Evolutionary conservation across 768 basidiomycete species (phyloP), one percentile per base, ranked within the genome.

Genomic region (Lyophyllum decastes): DNA sequence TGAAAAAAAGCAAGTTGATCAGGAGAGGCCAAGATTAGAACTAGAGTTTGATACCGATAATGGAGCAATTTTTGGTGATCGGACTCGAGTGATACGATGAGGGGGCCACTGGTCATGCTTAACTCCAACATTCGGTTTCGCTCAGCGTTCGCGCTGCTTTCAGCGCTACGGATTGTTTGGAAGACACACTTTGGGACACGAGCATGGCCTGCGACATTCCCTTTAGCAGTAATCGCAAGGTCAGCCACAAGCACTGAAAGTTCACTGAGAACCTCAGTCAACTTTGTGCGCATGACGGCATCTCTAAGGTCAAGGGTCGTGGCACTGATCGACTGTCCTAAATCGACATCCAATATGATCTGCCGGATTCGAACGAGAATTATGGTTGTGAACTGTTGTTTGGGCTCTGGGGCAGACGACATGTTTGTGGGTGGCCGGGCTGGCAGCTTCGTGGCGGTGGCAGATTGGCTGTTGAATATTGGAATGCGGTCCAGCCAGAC

Each of bases 401-500:
- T 68, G 19, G 67, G 48, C 8, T 64, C 58, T 22, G 64, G 50
- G 16, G 65, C 55, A 22, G 59, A 53, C 21, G 61, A 63, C 44
- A 62, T 51, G 51, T 19, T 64, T 56, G 55, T 57, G 58, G 55
- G 51, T 49, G 60, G 34, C 33, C 67, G 68, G 49, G 53, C 51
- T 49, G 72, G 45, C 38, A 64, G 30, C 60, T 73, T 62, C 53
- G 49, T 45, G 21, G 70, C 63, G 21, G 70, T 25, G 35, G 66
- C 62, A 50, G 68, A 61, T 51, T 74, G 71, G 34, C 73, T 79
- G 38, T 84, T 83, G 65, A 95, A 83, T 8, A 90, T 74, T 0
- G 93, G 92, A 25, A 95, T 92, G 35, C 86, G 86, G 66, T 95
- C 94, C 46, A 96, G 70, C 93, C 94, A 96, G 12, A 96, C 92